Evolutionary conservation across 495 filamentous ascomycete species (phyloP), one percentile per base, ranked within the genome.

Genomic region (Neurospora hispaniola): DNA sequence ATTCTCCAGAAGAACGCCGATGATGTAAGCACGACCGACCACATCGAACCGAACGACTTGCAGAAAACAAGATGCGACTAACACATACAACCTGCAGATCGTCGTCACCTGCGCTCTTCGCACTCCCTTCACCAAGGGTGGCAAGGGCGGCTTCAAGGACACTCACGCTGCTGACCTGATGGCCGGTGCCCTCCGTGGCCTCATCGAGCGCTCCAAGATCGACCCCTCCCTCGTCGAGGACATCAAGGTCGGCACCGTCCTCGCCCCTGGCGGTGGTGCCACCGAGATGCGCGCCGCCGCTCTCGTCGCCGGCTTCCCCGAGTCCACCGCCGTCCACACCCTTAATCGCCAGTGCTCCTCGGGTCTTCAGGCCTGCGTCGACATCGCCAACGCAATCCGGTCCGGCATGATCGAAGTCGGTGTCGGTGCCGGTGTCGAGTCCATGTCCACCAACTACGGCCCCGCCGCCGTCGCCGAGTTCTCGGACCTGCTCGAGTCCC

Each of bases 381-480:
- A 98, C 78, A 92, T 98, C 79, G 96, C 94, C 73, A 96, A 98
- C 83, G 92, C 91, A 71, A 94, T 99, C 79, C 85, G 86, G 74
- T 79, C 89, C 5, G 96, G 93, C 70, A 96, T 97, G 93, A 98
- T 99, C 78, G 95, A 98, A 69, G 82, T 98, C 73, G 96, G 96
- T 75, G 90, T 98, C 76, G 96, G 94, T 71, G 94, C 94, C 5
- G 96, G 96, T 79, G 94, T 97, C n/a, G 96, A 99, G 90, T 94
- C 90, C 85, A 99, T 99, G 96, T 92, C 89, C 80, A 86, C 85
- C 71, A 92, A 98, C 78, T 98, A 98, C 80, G 94, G 94, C 27
- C 96, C 95, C 44, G 88, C 86, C 39, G 95, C 95, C 68, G 94
- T 99, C 18, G 90, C 91, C 74, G 96, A 99, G 81, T 97, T 99